Evolutionary conservation across 768 basidiomycete genomes (phyloP).

Genomic region (Lactarius pseudohatsudake): DNA sequence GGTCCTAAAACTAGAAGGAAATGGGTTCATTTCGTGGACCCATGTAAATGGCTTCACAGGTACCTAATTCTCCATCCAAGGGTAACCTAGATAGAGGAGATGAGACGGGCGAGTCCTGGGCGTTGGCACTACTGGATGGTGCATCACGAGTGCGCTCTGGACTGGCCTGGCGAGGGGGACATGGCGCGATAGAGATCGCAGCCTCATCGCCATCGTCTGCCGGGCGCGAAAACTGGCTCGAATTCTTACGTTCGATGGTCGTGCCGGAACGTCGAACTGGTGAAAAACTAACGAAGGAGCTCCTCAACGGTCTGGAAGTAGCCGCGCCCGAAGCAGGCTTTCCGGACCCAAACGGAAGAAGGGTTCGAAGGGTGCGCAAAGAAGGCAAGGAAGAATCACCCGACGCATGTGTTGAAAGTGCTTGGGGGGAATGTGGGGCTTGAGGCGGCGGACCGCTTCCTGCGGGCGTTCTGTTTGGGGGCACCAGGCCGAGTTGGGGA

Average conservation of each 20-base stretch:
- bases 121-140: constrained; percentile 8
- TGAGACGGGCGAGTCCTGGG: not conserved
- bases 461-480: constrained; percentile 30
- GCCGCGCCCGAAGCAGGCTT: constrained; percentile 32
- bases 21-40: not conserved
- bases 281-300: constrained; percentile 46
- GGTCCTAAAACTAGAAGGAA: constrained; percentile 17
- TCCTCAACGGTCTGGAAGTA: constrained; percentile 28
- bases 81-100: constrained; percentile 4
- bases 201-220: constrained; percentile 14
- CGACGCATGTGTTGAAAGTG: constrained; percentile 26
- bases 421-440: constrained; percentile 27
- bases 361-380: constrained; percentile 62
- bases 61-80: constrained; percentile 17
- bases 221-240: constrained; percentile 18
- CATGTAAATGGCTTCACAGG: constrained; percentile 6
- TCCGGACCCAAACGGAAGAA: constrained; percentile 64
- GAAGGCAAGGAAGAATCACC: constrained; percentile 36
- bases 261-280: constrained; percentile 54
- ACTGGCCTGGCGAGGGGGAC: constrained; percentile 1
- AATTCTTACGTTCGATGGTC: constrained; percentile 26
- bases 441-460: constrained; percentile 33
- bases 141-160: constrained; percentile 1
- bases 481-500: constrained; percentile 36
- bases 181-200: constrained; percentile 20